These are phyloP conservation scores for Catharanthus roseus DNA, from an alignment of 257 asterid species.

Conservation along the genomic window DNA sequence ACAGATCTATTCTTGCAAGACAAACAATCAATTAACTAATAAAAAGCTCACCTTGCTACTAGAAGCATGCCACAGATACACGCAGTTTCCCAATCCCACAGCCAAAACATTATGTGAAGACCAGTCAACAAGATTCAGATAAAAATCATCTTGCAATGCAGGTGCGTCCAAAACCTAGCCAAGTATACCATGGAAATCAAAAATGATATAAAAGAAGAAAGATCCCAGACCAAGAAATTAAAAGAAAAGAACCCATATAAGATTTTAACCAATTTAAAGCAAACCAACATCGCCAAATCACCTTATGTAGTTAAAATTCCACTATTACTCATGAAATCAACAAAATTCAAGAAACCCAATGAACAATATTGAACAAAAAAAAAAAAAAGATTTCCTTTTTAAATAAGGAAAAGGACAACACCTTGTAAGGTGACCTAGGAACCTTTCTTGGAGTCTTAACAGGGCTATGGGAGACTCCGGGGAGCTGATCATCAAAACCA, in stretches of 20 bases:
- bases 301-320: neutral
- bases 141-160: constrained; percentile 88
- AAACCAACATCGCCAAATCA: neutral
- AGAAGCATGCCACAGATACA: constrained; percentile 90
- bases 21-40: neutral
- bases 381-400: neutral
- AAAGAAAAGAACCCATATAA: neutral
- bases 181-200: neutral
- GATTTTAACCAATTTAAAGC: neutral
- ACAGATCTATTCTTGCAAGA: neutral
- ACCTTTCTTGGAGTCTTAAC: constrained; percentile 80
- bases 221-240: neutral
- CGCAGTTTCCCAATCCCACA: constrained; percentile 89
- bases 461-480: constrained; percentile 72
- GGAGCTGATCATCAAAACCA: constrained; percentile 70
- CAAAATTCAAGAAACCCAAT: constrained; percentile 10
- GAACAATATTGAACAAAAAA: neutral
- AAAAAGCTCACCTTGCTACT: constrained; percentile 73
- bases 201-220: neutral
- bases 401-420: constrained; percentile 8
- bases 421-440: constrained; percentile 87
- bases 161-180: constrained; percentile 92
- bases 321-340: neutral
- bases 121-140: constrained; percentile 96
- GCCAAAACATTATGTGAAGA: constrained; percentile 83